These are phyloP conservation scores for Tagetes patula DNA, from an alignment of 129 eudicot genomes.

Conservation along the genomic window DNA sequence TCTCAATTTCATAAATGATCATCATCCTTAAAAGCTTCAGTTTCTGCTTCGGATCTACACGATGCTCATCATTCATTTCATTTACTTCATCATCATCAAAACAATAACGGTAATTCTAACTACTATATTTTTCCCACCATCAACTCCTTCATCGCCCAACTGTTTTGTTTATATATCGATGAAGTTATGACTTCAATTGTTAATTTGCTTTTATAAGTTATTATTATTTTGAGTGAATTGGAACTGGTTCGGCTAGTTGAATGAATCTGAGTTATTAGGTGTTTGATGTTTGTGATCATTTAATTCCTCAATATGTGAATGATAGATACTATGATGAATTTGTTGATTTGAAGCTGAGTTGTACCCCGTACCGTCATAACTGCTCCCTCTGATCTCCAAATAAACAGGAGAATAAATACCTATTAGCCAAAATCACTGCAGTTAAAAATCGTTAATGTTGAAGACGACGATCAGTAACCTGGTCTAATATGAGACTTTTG, in stretches of 20 bases:
- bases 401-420: not conserved
- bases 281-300: slow-evolving; percentile 16
- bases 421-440: not conserved
- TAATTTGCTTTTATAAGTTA: not conserved
- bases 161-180: not conserved
- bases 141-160: not conserved
- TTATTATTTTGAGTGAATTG: slow-evolving; percentile 8
- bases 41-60: slow-evolving; percentile 31
- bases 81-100: not conserved
- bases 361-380: not conserved
- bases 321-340: no score
- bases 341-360: not conserved
- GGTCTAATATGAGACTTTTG: slow-evolving; percentile 4
- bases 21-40: slow-evolving; percentile 1
- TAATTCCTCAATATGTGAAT: not conserved
- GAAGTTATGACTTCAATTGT: not conserved
- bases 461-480: not conserved
- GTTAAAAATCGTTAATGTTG: not conserved
- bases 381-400: not conserved
- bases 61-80: not conserved
- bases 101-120: slow-evolving; percentile 6
- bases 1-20: slow-evolving; percentile 21
- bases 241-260: slow-evolving; percentile 3
- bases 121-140: no score
- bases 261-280: not conserved